Percentiles rank a stretch among this genome's conserved stretches.
These are phyloP conservation scores for Apiotrichum akiyoshidainum DNA, from an alignment of 1,284 basidiomycete genomes.

Conservation along the genomic window DNA sequence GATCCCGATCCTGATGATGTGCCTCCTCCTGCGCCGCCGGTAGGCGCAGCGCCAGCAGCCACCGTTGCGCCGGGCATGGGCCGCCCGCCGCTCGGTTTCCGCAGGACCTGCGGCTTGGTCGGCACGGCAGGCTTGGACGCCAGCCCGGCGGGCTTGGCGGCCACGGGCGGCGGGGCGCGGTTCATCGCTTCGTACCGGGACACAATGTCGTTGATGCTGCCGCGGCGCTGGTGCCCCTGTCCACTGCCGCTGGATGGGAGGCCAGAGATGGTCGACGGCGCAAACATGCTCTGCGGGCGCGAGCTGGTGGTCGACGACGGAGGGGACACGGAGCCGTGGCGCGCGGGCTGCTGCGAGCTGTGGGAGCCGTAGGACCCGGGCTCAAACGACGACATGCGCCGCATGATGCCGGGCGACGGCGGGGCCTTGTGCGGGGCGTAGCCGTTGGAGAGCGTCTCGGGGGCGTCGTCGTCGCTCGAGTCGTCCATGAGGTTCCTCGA, in stretches of 20 bases:
- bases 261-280: neutral
- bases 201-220: conserved; percentile 47
- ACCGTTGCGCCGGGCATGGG: conserved; percentile 2
- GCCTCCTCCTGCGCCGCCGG: too few species aligned
- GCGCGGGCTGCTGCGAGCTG: too few species aligned
- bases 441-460: neutral
- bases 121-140: conserved; percentile 17
- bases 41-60: neutral
- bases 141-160: neutral
- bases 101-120: conserved; percentile 30
- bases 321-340: neutral
- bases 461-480: conserved; percentile 39
- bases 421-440: conserved; percentile 18
- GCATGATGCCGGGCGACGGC: conserved; percentile 11
- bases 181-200: conserved; percentile 38
- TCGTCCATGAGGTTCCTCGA: conserved; percentile 12
- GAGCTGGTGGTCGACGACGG: neutral
- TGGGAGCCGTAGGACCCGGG: neutral
- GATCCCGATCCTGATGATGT: too few species aligned
- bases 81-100: conserved; percentile 20
- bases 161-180: neutral
- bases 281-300: conserved; percentile 13
- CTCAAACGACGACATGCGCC: conserved; percentile 16
- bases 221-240: conserved; percentile 28
- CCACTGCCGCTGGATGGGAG: conserved; percentile 7